Evolutionary conservation across 2,329 filamentous ascomycete species (phyloP).

Genomic region (Lasiodiplodia theobromae): DNA sequence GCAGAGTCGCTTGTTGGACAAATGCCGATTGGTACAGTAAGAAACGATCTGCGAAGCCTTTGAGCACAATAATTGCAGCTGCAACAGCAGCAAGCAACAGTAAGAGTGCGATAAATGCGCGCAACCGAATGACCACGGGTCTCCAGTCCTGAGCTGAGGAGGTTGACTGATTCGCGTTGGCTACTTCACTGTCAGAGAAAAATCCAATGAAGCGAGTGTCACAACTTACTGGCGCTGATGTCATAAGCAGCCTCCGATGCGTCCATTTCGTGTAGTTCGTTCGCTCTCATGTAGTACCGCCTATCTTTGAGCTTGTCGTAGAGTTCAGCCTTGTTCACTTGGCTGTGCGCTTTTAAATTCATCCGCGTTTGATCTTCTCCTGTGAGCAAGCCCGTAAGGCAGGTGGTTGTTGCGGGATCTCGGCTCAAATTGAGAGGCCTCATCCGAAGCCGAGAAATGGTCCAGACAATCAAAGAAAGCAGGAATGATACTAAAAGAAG

Average conservation of each 20-base stretch:
- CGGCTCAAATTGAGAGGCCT: not conserved
- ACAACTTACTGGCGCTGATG: not conserved
- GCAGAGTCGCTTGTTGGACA: conserved; percentile 25
- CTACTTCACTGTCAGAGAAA: not conserved
- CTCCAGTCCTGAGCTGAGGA: not conserved
- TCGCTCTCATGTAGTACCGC: not conserved
- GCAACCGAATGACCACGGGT: not conserved
- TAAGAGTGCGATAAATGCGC: not conserved
- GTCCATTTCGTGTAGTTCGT: not conserved
- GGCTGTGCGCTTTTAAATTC: not conserved
- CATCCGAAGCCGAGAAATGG: not conserved
- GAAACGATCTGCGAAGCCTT: not conserved
- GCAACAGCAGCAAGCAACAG: not conserved
- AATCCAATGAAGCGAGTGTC: not conserved
- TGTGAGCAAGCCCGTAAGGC: not conserved
- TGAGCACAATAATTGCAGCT: not conserved
- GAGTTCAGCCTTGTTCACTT: not conserved
- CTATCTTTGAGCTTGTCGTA: not conserved
- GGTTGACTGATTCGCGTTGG: not conserved
- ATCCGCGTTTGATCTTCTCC: not conserved
- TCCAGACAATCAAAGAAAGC: not conserved
- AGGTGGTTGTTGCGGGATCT: not conserved
- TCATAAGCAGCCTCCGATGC: not conserved
- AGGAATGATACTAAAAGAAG: not conserved
- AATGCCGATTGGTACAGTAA: not conserved